Percentiles rank a stretch among this genome's conserved stretches.
phyloP scores from a whole-genome alignment of 2,329 filamentous ascomycete genomes.

The Talaromyces pinophilus region DNA sequence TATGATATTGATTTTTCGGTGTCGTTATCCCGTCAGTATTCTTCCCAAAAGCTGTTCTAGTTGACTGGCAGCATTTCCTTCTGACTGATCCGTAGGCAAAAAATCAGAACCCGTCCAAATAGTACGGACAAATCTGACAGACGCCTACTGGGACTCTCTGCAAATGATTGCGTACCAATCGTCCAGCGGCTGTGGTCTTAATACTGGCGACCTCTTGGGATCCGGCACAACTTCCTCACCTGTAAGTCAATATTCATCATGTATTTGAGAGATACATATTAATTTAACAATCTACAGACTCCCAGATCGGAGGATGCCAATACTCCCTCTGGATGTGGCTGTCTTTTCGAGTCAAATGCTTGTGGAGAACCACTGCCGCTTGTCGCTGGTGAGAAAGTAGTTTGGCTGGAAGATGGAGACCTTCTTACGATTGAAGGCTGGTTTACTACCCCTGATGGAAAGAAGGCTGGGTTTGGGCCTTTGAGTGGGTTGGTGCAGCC shows the following conservation, averaged over 20 bases:
- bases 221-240: slow-evolving; percentile 16
- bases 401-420: slow-evolving; percentile 15
- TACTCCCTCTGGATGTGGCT: slow-evolving; percentile 9
- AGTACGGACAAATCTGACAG: background rate
- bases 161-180: slow-evolving; percentile 20
- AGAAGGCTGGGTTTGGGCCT: slow-evolving; percentile 9
- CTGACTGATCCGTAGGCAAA: background rate
- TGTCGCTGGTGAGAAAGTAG: slow-evolving; percentile 7
- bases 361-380: background rate
- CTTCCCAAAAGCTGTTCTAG: background rate
- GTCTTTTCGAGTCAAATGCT: slow-evolving; percentile 12
- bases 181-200: slow-evolving; percentile 13
- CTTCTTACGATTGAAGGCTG: slow-evolving; percentile 15
- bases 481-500: background rate
- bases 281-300: background rate
- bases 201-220: slow-evolving; percentile 17
- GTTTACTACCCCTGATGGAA: slow-evolving; percentile 13
- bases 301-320: background rate
- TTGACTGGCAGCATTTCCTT: background rate
- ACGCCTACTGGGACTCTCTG: slow-evolving; percentile 15
- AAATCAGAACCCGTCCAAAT: background rate
- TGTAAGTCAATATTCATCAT: background rate
- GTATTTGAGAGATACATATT: background rate
- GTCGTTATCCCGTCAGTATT: slow-evolving; percentile 8
- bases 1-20: slow-evolving; percentile 18